Conservation (phyloP, 768 basidiomycete genomes). For the Mycena rebaudengoi region DNA sequence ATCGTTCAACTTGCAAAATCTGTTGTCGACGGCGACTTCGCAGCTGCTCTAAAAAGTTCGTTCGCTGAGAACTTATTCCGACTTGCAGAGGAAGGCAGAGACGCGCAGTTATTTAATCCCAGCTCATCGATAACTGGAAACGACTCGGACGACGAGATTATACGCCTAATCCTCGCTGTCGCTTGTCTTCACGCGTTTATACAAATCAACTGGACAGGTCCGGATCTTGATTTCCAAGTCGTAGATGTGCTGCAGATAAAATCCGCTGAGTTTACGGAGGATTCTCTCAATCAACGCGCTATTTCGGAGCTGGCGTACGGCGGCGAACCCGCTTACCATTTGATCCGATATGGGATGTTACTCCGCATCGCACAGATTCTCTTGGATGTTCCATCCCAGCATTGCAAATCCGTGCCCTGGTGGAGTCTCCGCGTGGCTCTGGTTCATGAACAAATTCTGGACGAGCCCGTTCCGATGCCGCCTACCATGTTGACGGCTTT, state of each 20-base stretch:
- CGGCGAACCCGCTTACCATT: constrained; percentile 97
- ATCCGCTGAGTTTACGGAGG: constrained; percentile 47
- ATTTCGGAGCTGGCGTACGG: constrained; percentile 80
- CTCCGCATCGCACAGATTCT: constrained; percentile 81
- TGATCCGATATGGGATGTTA: constrained; percentile 72
- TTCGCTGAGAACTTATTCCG: constrained; percentile 51
- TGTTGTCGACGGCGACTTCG: constrained; percentile 69
- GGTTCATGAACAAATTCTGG: constrained; percentile 83
- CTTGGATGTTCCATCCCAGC: constrained; percentile 58
- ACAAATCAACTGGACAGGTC: constrained; percentile 97
- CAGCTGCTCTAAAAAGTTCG: constrained; percentile 56
- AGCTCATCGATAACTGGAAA: constrained; percentile 31
- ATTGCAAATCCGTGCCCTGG: constrained; percentile 67
- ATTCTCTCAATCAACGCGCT: constrained; percentile 68
- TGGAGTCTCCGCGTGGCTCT: constrained; percentile 83
- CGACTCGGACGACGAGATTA: constrained; percentile 57
- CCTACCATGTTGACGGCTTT: constrained; percentile 50
- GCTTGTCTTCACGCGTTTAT: constrained; percentile 90
- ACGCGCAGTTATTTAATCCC: constrained; percentile 48
- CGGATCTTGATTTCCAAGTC: constrained; percentile 72
- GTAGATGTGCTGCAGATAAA: constrained; percentile 47
- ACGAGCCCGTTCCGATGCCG: constrained; percentile 78
- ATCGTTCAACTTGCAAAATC: constrained; percentile 55
- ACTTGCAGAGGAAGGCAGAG: constrained; percentile 35
- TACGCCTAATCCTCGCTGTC: constrained; percentile 71